Evolutionary conservation across 2,329 filamentous ascomycete genomes (phyloP).

Genomic region (Fusarium sp.): DNA sequence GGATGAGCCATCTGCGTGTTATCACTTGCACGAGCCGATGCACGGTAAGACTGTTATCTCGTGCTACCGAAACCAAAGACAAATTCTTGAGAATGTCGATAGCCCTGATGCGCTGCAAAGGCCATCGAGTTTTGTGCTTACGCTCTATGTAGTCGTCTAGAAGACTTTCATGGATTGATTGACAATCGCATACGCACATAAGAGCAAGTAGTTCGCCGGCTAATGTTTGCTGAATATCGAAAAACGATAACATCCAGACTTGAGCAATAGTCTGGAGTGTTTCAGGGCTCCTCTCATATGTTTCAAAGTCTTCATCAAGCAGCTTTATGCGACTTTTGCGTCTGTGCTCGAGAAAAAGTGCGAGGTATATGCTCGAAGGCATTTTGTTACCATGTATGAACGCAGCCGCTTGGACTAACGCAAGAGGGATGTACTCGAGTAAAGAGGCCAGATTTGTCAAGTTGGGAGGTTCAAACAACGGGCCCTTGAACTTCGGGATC

Average conservation of each 20-base stretch:
- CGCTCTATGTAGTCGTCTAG: background rate
- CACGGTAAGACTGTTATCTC: background rate
- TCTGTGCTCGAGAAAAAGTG: background rate
- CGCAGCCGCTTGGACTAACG: background rate
- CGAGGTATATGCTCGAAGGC: background rate
- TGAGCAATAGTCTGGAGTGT: background rate
- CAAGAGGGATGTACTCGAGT: background rate
- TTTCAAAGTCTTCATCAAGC: background rate
- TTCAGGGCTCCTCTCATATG: background rate
- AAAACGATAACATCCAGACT: background rate
- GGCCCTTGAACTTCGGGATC: background rate
- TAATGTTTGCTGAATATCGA: background rate
- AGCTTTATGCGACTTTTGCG: background rate
- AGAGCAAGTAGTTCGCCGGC: background rate
- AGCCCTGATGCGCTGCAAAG: background rate
- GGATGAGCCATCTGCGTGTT: background rate
- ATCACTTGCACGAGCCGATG: background rate
- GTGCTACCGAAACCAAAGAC: background rate
- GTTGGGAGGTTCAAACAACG: no score
- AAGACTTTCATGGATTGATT: background rate
- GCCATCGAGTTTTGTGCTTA: background rate
- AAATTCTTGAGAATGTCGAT: background rate
- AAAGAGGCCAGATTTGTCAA: background rate
- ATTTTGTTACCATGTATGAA: background rate
- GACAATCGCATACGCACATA: rapidly evolving